Base-by-base conservation (phyloP, 2,329 filamentous ascomycete species). In the Colletotrichum incanum region DNA sequence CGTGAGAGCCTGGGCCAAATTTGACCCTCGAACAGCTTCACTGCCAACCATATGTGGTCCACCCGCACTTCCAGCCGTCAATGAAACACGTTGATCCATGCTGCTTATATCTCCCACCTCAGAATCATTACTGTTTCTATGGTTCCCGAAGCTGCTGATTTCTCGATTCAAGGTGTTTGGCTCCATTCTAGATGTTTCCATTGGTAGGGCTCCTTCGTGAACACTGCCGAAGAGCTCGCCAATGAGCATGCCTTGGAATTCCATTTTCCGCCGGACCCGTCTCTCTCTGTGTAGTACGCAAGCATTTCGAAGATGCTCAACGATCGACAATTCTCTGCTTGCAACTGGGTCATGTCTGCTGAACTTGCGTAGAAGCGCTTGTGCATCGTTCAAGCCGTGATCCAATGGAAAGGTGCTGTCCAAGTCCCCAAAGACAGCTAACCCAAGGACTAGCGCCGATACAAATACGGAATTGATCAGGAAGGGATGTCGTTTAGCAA, bases 391-490 rank as follows among this genome's bases (percentile, higher is more conserved):
- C 0, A 82, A 71, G 2, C 76, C 79, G 50, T 76, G 77, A 31
- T 77, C 75, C 0, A 82, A 72, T 0, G 80, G 79, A 7, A 82
- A 82, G 0, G 76, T 75, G 23, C 72, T 73, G 45, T 86, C 83
- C 2, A 86, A 81, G 65, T 86, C 84, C 0, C 83, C 84, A 61
- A 86, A 86, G 31, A 82, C 80, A 0, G 84, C 84, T 0, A 85
- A 79, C 0, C 85, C 85, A 0, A 86, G 77, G 0, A 86, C 84
- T 0, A 86, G 75, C 0, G 82, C 83, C 0, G 84, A 84, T 7
- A 85, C 82, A 71, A 86, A 86, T 4, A 83, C 80, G 1, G 83
- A 84, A 60, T 86, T 86, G 5, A 86, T 83, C 0, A 86, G 74
- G 20, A 86, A 85, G 0, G 85, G 85, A 5, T 86, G 74, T 1